Conservation (phyloP, 2,329 filamentous ascomycete species). For the Microdochium bolleyi region DNA sequence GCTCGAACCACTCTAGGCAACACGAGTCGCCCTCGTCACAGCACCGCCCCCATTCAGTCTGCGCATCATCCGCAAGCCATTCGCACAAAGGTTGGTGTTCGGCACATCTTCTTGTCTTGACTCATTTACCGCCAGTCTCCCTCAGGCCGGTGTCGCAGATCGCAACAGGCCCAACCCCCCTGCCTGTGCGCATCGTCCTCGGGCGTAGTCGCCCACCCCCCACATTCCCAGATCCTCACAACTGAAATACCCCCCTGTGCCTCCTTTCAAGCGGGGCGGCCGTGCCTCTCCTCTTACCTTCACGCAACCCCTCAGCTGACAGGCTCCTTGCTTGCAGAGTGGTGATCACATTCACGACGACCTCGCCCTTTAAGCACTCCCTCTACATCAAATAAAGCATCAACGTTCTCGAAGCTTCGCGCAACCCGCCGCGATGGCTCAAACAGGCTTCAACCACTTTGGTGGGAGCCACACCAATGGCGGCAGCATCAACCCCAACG, state of each 20-base stretch:
- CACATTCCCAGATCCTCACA: neutral
- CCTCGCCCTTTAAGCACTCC: neutral
- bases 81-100: neutral
- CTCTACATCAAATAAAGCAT: neutral
- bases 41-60: too few species aligned
- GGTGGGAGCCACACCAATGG: slow-evolving; percentile 43
- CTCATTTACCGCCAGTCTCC: neutral
- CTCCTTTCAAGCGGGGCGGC: neutral
- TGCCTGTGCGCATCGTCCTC: neutral
- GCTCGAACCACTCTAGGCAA: too few species aligned
- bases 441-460: slow-evolving; percentile 50
- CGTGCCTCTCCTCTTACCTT: neutral
- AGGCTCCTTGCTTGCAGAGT: neutral
- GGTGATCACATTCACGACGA: neutral
- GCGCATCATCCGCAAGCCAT: too few species aligned
- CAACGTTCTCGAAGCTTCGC: slow-evolving; percentile 1
- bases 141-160: neutral
- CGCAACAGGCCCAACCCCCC: neutral
- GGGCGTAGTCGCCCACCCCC: neutral
- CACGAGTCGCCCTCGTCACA: too few species aligned
- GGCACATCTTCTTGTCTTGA: neutral
- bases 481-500: slow-evolving; percentile 72
- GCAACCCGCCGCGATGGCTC: slow-evolving; percentile 35
- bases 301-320: neutral
- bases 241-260: neutral